Evolutionary conservation across 192 early-diverging fungal species (phyloP).

Genomic region (Paraglomus brasilianum): DNA sequence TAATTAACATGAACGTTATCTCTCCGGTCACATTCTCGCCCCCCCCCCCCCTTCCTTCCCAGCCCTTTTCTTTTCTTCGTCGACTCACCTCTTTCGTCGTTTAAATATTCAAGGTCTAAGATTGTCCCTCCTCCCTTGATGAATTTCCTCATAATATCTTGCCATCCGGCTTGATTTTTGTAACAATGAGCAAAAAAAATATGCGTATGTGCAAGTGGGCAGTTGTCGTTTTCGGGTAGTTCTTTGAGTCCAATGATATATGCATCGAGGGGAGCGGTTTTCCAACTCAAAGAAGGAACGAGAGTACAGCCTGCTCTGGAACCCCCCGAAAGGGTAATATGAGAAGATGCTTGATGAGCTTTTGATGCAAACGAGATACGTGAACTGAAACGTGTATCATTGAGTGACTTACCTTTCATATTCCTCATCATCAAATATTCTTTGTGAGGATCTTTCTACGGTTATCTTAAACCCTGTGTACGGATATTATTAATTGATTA

Average conservation of each 20-base stretch:
- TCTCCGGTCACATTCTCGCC: neutral
- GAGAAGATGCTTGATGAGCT: neutral
- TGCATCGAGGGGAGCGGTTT: slow-evolving; percentile 84
- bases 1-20: slow-evolving; percentile 9
- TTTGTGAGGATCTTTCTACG: slow-evolving; percentile 76
- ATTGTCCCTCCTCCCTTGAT: slow-evolving; percentile 80
- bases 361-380: neutral
- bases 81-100: slow-evolving; percentile 60
- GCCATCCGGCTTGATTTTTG: slow-evolving; percentile 95
- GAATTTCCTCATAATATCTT: slow-evolving; percentile 83
- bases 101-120: slow-evolving; percentile 94
- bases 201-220: slow-evolving; percentile 88
- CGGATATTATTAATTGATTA: slow-evolving; percentile 22
- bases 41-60: neutral
- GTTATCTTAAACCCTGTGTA: slow-evolving; percentile 76
- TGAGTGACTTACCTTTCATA: slow-evolving; percentile 62
- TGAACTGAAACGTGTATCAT: slow-evolving; percentile 2
- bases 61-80: neutral
- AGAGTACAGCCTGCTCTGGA: slow-evolving; percentile 74
- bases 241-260: slow-evolving; percentile 97
- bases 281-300: slow-evolving; percentile 80
- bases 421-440: slow-evolving; percentile 89
- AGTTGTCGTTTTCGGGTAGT: slow-evolving; percentile 88
- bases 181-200: slow-evolving; percentile 99
- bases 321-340: slow-evolving; percentile 8